phyloP scores from a whole-genome alignment of 2,329 filamentous ascomycete species.

The Conoideocrella luteorostrata region DNA sequence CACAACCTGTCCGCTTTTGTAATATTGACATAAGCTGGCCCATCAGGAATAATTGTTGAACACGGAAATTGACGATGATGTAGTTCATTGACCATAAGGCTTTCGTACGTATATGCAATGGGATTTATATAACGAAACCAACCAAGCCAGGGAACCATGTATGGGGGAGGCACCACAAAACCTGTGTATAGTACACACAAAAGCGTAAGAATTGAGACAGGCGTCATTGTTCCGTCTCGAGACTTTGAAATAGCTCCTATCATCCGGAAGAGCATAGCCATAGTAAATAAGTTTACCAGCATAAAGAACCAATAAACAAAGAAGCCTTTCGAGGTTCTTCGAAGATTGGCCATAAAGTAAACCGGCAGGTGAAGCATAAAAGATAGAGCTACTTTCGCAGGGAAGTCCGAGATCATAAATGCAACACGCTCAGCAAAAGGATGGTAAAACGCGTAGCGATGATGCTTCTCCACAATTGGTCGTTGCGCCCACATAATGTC shows the following conservation, averaged over 20 bases:
- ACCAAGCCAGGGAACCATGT: conserved; percentile 53
- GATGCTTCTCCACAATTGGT: conserved; percentile 85
- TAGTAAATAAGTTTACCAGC: conserved; percentile 51
- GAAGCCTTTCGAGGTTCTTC: conserved; percentile 59
- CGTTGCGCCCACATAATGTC: conserved; percentile 68
- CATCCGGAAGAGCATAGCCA: conserved; percentile 52
- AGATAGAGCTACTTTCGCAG: conserved; percentile 63
- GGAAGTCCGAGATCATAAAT: conserved; percentile 79
- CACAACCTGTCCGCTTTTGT: conserved; percentile 57
- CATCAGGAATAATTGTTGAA: conserved; percentile 47
- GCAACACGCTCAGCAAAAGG: conserved; percentile 78
- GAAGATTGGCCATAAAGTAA: conserved; percentile 72
- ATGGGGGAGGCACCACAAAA: conserved; percentile 52
- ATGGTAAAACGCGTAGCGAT: conserved; percentile 82
- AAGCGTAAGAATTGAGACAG: conserved; percentile 57
- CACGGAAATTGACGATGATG: conserved; percentile 51
- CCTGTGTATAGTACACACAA: conserved; percentile 66
- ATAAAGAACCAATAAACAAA: conserved; percentile 62
- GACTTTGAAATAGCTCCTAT: conserved; percentile 53
- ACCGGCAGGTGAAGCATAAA: conserved; percentile 72
- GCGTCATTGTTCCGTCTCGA: conserved; percentile 50
- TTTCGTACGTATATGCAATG: conserved; percentile 64
- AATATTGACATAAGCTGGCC: conserved; percentile 20
- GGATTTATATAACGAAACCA: conserved; percentile 65
- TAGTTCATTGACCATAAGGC: conserved; percentile 61